Percentiles rank a stretch among this genome's conserved stretches.
phyloP scores from a whole-genome alignment of 257 asterid species.

The Primulina huaijiensis region DNA sequence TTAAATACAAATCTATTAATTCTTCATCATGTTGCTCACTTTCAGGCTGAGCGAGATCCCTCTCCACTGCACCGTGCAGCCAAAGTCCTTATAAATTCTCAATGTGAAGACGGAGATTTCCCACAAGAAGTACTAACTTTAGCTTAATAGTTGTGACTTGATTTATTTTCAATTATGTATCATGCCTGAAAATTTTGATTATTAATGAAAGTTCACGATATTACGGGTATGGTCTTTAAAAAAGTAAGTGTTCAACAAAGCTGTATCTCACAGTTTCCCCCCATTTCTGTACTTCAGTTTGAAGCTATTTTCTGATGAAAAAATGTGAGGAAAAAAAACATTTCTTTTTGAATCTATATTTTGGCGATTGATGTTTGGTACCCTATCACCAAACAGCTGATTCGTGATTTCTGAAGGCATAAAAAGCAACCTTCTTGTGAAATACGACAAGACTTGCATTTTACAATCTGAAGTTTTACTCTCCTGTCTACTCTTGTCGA shows the following conservation, averaged over 20 bases:
- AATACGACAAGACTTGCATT: too few species aligned
- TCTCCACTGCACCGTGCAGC: slow-evolving; percentile 86
- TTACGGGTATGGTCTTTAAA: too few species aligned
- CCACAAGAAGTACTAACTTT: slow-evolving; percentile 71
- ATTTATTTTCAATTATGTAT: too few species aligned
- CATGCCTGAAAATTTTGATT: too few species aligned
- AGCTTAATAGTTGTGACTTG: too few species aligned
- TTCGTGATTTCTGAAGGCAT: neutral
- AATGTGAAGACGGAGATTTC: slow-evolving; percentile 85
- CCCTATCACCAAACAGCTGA: neutral
- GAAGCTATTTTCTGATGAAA: neutral
- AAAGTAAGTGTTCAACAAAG: too few species aligned
- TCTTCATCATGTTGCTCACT: slow-evolving; percentile 20
- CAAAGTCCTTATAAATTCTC: slow-evolving; percentile 75
- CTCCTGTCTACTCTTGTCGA: too few species aligned
- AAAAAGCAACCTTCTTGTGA: too few species aligned
- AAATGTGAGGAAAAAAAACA: neutral
- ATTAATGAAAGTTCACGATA: too few species aligned
- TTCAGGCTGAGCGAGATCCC: slow-evolving; percentile 85
- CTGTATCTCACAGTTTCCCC: neutral
- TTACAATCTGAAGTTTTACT: too few species aligned
- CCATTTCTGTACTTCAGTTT: neutral
- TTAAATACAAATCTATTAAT: neutral
- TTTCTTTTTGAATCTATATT: neutral
- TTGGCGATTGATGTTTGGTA: neutral